A percentile compares a stretch with the other conserved stretches of the same genome.
phyloP scores from a whole-genome alignment of 2,329 filamentous ascomycete genomes.

The Botrytis medusae region DNA sequence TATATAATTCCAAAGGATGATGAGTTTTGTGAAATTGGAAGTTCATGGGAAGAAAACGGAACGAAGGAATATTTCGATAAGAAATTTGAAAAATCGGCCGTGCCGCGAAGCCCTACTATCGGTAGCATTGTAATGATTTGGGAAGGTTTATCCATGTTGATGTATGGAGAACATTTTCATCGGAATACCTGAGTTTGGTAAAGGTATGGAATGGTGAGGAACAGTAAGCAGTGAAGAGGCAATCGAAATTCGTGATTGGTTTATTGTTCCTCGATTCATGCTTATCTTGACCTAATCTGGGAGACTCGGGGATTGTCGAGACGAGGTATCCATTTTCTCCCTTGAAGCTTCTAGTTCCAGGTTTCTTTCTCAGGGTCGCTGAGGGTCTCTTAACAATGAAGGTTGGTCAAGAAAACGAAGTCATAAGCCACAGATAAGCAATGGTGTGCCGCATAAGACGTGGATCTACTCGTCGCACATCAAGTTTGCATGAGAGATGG shows the following conservation, averaged over 20 bases:
- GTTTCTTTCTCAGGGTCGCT: neutral
- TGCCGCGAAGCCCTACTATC: constrained; percentile 6
- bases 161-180: neutral
- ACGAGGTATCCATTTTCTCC: constrained; percentile 6
- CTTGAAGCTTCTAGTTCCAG: neutral
- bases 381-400: constrained; percentile 6
- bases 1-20: neutral
- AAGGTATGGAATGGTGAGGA: neutral
- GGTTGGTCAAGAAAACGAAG: constrained; percentile 3
- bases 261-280: neutral
- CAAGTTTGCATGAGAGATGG: neutral
- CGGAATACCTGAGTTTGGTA: neutral
- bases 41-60: constrained; percentile 11
- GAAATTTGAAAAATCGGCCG: neutral
- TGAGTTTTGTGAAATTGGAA: neutral
- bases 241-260: neutral
- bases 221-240: neutral
- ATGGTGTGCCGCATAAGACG: neutral
- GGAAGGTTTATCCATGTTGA: constrained; percentile 5
- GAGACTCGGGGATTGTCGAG: neutral
- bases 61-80: constrained; percentile 5
- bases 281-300: constrained; percentile 7
- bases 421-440: neutral
- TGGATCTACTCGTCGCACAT: neutral
- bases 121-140: neutral